phyloP scores from a whole-genome alignment of 129 eudicot species.

The Oenanthe sinensis region DNA sequence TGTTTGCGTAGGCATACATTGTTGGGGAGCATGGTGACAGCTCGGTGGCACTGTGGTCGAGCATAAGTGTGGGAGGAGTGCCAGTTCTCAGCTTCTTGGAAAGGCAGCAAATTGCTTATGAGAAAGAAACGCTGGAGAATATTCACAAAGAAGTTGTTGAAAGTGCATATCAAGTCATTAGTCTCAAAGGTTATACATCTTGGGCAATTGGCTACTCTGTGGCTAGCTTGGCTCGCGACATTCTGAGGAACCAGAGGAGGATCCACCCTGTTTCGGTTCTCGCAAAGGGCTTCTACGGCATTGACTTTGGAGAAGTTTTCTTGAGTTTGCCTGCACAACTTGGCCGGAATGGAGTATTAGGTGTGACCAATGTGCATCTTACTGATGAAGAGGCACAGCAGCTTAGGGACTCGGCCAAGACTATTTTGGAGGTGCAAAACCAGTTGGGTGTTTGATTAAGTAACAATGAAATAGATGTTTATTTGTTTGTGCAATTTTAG shows the following conservation, averaged over 20 bases:
- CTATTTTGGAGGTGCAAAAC: constrained; percentile 66
- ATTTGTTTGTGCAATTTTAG: not conserved
- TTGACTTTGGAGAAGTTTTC: constrained; percentile 58
- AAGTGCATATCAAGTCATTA: constrained; percentile 84
- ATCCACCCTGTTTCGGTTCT: constrained; percentile 88
- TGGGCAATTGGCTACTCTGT: constrained; percentile 98
- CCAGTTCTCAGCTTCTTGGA: constrained; percentile 74
- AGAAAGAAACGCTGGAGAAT: constrained; percentile 55
- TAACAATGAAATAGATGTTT: not conserved
- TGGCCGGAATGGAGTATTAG: constrained; percentile 77
- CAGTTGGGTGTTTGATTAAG: constrained; percentile 48
- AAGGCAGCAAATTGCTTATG: constrained; percentile 55
- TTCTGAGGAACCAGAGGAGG: constrained; percentile 70
- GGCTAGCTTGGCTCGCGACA: constrained; percentile 65
- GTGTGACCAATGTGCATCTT: constrained; percentile 75
- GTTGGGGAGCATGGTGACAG: constrained; percentile 96
- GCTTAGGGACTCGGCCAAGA: constrained; percentile 55
- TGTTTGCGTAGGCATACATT: constrained; percentile 62
- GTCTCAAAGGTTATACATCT: constrained; percentile 86
- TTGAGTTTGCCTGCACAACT: constrained; percentile 85
- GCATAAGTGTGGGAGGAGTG: constrained; percentile 92
- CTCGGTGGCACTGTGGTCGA: constrained; percentile 96
- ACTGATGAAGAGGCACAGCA: constrained; percentile 51
- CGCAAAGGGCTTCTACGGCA: constrained; percentile 73
- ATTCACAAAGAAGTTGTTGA: constrained; percentile 74